Conservation (phyloP, 345 rosid species). For the Conringia planisiliqua region DNA sequence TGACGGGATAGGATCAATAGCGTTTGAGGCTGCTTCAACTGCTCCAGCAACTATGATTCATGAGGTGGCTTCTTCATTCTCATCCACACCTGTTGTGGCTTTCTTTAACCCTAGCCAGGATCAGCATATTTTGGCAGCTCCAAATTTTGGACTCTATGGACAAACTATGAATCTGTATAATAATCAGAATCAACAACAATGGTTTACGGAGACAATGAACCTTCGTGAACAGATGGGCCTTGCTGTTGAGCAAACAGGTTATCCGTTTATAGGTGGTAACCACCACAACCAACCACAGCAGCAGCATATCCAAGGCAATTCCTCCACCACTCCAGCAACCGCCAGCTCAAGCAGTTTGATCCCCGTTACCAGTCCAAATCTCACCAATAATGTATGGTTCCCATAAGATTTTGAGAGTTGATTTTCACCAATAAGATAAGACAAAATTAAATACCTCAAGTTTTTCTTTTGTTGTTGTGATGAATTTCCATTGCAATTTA, state of each 20-base stretch:
- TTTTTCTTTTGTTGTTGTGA: background rate
- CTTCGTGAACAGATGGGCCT: constrained; percentile 9
- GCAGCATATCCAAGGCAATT: background rate
- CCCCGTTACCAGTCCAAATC: background rate
- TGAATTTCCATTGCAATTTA: too few species aligned
- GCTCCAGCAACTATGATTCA: too few species aligned
- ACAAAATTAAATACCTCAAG: background rate
- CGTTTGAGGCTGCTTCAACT: too few species aligned
- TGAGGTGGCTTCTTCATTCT: too few species aligned
- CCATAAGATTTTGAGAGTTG: too few species aligned
- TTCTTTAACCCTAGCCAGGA: too few species aligned
- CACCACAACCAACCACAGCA: background rate
- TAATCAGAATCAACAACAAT: constrained; percentile 9
- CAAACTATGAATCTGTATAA: background rate
- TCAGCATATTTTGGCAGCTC: too few species aligned
- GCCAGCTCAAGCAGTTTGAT: background rate
- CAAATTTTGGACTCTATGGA: background rate
- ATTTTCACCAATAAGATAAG: too few species aligned
- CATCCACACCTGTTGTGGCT: too few species aligned
- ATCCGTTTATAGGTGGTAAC: background rate
- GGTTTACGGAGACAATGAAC: constrained; percentile 27
- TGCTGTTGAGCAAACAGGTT: background rate
- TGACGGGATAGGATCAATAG: too few species aligned
- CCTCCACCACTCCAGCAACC: background rate
- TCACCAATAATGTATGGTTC: background rate